Evolutionary conservation across 2,329 filamentous ascomycete species (phyloP).

Genomic region (Colletotrichum lindemuthianum): DNA sequence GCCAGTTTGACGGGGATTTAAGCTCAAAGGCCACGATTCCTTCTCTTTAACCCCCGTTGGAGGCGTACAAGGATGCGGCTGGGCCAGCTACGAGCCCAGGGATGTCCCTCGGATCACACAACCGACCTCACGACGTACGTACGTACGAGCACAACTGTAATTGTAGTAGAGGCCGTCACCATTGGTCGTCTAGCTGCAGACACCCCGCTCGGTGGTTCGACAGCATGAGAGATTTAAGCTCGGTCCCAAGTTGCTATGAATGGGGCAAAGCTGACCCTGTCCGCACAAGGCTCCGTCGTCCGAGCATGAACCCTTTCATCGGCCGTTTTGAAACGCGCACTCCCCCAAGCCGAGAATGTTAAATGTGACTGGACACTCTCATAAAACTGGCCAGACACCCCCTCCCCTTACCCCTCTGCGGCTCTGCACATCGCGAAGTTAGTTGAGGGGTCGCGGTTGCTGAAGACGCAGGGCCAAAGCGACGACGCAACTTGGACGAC

Average conservation of each 20-base stretch:
- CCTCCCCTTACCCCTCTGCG: neutral
- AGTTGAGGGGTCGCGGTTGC: constrained; percentile 10
- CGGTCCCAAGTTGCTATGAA: neutral
- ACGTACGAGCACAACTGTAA: no score
- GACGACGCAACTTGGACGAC: neutral
- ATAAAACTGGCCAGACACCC: constrained; percentile 8
- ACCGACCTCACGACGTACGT: no score
- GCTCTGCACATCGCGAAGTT: neutral
- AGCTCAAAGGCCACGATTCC: neutral
- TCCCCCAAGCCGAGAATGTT: constrained; percentile 26
- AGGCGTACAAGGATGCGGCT: no score
- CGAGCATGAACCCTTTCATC: constrained; percentile 29
- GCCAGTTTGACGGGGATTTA: constrained; percentile 3
- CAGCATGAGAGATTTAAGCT: constrained; percentile 15
- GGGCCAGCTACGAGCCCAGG: neutral
- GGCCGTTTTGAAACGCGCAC: constrained; percentile 33
- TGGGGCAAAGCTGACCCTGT: constrained; percentile 25
- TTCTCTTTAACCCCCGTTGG: neutral
- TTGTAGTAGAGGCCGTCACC: no score
- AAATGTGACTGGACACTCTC: neutral
- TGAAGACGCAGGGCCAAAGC: constrained; percentile 9
- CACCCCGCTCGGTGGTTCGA: constrained; percentile 8
- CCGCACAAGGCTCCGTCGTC: constrained; percentile 13
- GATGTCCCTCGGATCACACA: neutral
- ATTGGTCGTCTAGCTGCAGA: neutral